Evolutionary conservation across 2,329 filamentous ascomycete genomes (phyloP), one percentile per base, ranked within the genome.

Genomic region (Colletotrichum sp.): DNA sequence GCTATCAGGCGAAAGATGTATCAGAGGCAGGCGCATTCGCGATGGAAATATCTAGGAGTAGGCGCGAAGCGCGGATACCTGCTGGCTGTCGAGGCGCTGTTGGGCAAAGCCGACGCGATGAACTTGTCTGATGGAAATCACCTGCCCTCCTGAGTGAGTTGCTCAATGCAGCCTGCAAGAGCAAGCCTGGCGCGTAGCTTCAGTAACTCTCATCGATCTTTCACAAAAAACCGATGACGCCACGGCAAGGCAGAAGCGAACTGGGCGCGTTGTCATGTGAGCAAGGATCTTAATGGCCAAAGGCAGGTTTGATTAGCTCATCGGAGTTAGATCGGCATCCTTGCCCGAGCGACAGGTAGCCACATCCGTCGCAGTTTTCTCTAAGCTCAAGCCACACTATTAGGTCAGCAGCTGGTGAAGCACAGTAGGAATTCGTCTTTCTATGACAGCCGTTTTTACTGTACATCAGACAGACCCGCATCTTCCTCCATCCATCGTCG

Each of bases 221-320:
- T 64, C 58, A 12, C 32, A 21, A 15, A 18, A 66, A 72, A 69
- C 48, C 52, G 64, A 75, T 73, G 73, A 76, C 74, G 74, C 74
- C 74, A 76, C 65, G 34, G 71, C 63, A 15, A 74, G 70, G 64
- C 70, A 74, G 58, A 43, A 69, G 65, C 74, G 70, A 72, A 76
- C 28, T 13, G 58, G 34, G 67, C 74, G 71, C 71, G 71, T 28
- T 38, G 58, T 73, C 74, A 69, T 61, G 68, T 74, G 70, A 24
- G 34, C 74, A 76, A 30, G 74, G 74, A 69, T 76, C 48, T 69
- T 66, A 76, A 76, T 65, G 69, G 57, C 4, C 18, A 30, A 16
- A 18, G 28, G 3, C 8, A 16, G 13, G 8, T 52, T 43, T 65
- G 34, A 65, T 73, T 73, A 64, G 74, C 28, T 15, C 9, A 6